phyloP scores from a whole-genome alignment of 1,284 basidiomycete species.

The Earliella scabrosa region DNA sequence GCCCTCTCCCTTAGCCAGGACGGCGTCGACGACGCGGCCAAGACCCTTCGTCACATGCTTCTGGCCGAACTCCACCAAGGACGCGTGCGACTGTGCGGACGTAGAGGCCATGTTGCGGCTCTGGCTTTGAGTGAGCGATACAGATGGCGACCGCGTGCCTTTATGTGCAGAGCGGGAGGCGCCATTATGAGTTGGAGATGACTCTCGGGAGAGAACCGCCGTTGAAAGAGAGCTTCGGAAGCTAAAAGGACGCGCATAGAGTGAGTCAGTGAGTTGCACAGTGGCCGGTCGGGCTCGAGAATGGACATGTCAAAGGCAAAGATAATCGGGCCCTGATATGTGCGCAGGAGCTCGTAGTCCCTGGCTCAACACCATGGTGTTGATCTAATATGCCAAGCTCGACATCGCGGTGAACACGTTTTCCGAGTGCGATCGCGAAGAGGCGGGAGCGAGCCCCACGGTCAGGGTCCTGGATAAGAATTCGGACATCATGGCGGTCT shows the following conservation, averaged over 20 bases:
- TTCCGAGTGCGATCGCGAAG: too few relatives aligned
- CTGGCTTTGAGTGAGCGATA: not conserved
- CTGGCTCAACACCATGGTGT: too few relatives aligned
- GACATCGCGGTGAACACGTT: too few relatives aligned
- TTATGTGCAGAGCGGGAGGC: not conserved
- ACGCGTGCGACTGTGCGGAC: constrained; percentile 24
- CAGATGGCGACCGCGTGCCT: constrained; percentile 1
- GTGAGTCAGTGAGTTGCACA: not conserved
- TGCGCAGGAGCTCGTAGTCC: too few relatives aligned
- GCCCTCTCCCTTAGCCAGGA: constrained; percentile 81
- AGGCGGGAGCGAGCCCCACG: too few relatives aligned
- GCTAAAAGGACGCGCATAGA: constrained; percentile 5
- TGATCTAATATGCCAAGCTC: too few relatives aligned
- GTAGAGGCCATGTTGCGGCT: constrained; percentile 26
- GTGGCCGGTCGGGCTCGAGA: too few relatives aligned
- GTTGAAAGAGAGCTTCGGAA: constrained; percentile 10
- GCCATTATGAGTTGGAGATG: not conserved
- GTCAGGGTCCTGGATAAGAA: too few relatives aligned
- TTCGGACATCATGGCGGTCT: not conserved
- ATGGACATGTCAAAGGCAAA: too few relatives aligned
- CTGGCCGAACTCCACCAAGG: constrained; percentile 51
- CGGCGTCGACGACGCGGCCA: constrained; percentile 66
- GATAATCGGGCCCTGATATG: too few relatives aligned
- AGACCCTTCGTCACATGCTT: constrained; percentile 76
- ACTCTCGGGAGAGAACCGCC: constrained; percentile 1